Evolutionary conservation across 495 filamentous ascomycete genomes (phyloP).

Genomic region (Sordaria brevicollis): DNA sequence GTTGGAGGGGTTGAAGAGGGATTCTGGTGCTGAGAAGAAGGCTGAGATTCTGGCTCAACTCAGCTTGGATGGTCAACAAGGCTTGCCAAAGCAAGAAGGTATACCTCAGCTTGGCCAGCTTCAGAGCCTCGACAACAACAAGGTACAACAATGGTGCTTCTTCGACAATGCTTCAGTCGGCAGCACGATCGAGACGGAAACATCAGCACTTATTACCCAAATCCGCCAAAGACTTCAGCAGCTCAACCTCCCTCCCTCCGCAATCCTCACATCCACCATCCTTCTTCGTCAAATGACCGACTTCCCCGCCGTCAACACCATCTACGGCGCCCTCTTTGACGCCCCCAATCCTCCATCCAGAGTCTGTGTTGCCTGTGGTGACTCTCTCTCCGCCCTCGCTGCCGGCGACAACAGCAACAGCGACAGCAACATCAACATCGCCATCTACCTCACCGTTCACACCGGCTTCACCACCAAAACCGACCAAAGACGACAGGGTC

Average conservation of each 20-base stretch:
- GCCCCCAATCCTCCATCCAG: conserved; percentile 75
- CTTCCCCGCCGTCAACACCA: conserved; percentile 61
- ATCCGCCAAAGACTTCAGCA: conserved; percentile 21
- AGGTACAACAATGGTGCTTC: conserved; percentile 16
- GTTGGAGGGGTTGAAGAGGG: not conserved
- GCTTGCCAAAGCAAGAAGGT: not conserved
- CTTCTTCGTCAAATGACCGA: conserved; percentile 69
- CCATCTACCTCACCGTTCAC: conserved; percentile 32
- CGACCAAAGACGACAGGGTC: conserved; percentile 35
- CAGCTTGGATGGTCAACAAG: not conserved
- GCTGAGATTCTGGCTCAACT: not conserved
- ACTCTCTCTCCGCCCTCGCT: conserved; percentile 32
- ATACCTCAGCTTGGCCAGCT: not conserved
- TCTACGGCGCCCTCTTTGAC: conserved; percentile 60
- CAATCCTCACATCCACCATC: conserved; percentile 66
- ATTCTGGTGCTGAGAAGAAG: not conserved
- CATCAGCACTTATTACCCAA: conserved; percentile 20
- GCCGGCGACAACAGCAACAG: not conserved
- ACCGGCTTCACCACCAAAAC: conserved; percentile 4
- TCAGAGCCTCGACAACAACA: not conserved
- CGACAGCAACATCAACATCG: conserved; percentile 44
- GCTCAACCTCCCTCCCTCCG: conserved; percentile 26
- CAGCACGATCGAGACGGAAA: conserved; percentile 25
- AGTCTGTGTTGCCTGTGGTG: conserved; percentile 71
- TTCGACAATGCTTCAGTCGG: not conserved